These are phyloP conservation scores for Staphylotrichum longicolle DNA, from an alignment of 495 filamentous ascomycete genomes.

Conservation along the genomic window DNA sequence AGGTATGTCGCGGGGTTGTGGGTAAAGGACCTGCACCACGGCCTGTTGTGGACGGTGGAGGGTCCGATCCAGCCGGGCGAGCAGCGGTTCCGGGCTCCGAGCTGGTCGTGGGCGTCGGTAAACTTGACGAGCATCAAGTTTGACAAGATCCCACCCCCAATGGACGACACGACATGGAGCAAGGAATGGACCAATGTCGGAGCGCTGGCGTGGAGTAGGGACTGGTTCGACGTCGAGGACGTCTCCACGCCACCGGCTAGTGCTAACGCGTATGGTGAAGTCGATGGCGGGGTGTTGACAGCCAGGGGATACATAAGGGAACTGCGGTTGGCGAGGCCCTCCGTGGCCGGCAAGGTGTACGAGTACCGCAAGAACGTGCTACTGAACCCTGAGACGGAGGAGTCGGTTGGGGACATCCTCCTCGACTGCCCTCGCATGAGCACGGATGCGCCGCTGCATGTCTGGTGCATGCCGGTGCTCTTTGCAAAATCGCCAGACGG, in stretches of 20 bases:
- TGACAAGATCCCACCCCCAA: not conserved
- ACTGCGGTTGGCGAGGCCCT: not conserved
- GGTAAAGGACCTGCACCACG: not conserved
- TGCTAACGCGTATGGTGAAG: slow-evolving; percentile 1
- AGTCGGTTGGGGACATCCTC: not conserved
- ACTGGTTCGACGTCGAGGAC: not conserved
- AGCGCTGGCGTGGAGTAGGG: not conserved
- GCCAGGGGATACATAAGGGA: not conserved
- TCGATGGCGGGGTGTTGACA: slow-evolving; percentile 2
- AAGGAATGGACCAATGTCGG: not conserved
- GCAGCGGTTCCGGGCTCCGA: not conserved
- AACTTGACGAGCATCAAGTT: slow-evolving; percentile 14
- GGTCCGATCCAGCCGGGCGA: slow-evolving; percentile 2
- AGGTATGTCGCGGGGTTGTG: slow-evolving; percentile 2
- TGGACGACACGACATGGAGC: not conserved
- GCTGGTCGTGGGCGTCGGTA: slow-evolving; percentile 8
- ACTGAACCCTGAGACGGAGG: not conserved
- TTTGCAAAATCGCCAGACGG: not conserved
- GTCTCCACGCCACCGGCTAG: not conserved
- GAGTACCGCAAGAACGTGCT: slow-evolving; percentile 1
- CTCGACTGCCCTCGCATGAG: not conserved
- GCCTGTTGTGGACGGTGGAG: slow-evolving; percentile 6
- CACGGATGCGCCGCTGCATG: not conserved
- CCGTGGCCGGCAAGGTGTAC: not conserved
- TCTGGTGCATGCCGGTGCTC: slow-evolving; percentile 7